These are phyloP conservation scores for Teunomyces cretensis DNA, from an alignment of 805 yeast genomes.

Conservation along the genomic window DNA sequence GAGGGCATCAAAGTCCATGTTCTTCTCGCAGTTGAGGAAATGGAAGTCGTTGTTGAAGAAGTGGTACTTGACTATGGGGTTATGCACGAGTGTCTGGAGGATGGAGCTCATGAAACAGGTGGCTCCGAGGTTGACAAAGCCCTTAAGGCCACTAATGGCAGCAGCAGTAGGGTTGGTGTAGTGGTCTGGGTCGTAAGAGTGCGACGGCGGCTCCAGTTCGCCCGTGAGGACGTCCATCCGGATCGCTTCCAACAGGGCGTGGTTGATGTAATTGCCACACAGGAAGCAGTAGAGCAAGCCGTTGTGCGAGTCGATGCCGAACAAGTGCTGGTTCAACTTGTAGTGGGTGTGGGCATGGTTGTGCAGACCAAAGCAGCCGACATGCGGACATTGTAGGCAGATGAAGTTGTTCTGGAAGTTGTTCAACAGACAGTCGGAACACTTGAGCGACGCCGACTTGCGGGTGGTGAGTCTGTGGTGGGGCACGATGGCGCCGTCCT, in stretches of 20 bases:
- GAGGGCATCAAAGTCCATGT: constrained; percentile 17
- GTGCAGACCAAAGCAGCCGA: constrained; percentile 57
- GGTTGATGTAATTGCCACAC: constrained; percentile 72
- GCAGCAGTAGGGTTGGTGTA: constrained; percentile 44
- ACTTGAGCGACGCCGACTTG: constrained; percentile 46
- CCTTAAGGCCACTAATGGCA: constrained; percentile 78
- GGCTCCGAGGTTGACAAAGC: constrained; percentile 92
- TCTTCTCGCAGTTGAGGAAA: constrained; percentile 48
- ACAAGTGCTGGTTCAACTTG: constrained; percentile 32
- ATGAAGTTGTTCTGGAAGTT: constrained; percentile 50
- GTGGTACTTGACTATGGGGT: constrained; percentile 78
- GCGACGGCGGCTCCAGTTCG: background rate
- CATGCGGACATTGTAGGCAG: constrained; percentile 75
- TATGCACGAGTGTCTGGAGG: constrained; percentile 86
- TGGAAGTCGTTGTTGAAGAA: constrained; percentile 73
- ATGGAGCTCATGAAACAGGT: constrained; percentile 96
- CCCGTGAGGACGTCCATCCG: constrained; percentile 26
- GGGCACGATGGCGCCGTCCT: constrained; percentile 40
- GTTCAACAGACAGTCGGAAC: constrained; percentile 48
- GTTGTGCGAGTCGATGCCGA: constrained; percentile 59
- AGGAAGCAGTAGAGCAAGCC: constrained; percentile 76
- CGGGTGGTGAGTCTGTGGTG: constrained; percentile 37
- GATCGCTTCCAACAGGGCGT: constrained; percentile 54
- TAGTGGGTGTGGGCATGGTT: constrained; percentile 34
- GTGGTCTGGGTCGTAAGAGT: constrained; percentile 5